These are phyloP conservation scores for Sarcodon sp. DNA, from an alignment of 768 basidiomycete genomes.

Conservation along the genomic window DNA sequence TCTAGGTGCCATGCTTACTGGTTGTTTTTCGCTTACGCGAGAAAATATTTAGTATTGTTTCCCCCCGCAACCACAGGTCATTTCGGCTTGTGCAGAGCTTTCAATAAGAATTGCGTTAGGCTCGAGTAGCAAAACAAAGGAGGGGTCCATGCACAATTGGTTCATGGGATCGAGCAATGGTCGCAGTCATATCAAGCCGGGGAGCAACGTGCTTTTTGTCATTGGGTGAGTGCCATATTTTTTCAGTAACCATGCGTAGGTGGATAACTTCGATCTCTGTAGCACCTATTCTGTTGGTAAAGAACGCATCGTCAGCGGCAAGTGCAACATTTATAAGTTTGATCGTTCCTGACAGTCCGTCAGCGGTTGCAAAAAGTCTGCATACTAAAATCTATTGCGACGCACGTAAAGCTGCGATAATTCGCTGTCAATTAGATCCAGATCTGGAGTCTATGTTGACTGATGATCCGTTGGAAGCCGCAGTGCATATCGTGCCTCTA, in stretches of 20 bases:
- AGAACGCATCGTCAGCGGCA: conserved; percentile 94
- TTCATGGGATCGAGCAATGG: conserved; percentile 16
- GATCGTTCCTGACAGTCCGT: not conserved
- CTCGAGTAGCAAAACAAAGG: conserved; percentile 13
- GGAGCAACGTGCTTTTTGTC: conserved; percentile 39
- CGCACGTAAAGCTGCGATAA: conserved; percentile 64
- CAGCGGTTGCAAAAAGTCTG: conserved; percentile 79
- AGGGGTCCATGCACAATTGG: conserved; percentile 37
- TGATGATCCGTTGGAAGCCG: conserved; percentile 57
- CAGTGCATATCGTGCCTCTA: conserved; percentile 81
- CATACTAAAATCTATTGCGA: conserved; percentile 84
- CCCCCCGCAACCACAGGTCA: conserved; percentile 89
- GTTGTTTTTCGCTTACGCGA: not conserved
- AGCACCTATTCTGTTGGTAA: conserved; percentile 98
- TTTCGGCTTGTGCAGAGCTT: conserved; percentile 84
- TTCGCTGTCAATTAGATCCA: conserved; percentile 75
- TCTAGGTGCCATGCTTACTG: not conserved
- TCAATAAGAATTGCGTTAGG: conserved; percentile 44
- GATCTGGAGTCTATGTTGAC: conserved; percentile 75
- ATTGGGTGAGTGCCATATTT: conserved; percentile 42
- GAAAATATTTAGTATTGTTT: conserved; percentile 62
- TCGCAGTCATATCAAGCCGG: no score
- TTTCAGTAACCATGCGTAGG: not conserved
- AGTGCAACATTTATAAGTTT: not conserved
- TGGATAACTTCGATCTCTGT: not conserved